These are phyloP conservation scores for Pythium brachiatum DNA, from an alignment of 352 stramenopile genomes.

Conservation along the genomic window DNA sequence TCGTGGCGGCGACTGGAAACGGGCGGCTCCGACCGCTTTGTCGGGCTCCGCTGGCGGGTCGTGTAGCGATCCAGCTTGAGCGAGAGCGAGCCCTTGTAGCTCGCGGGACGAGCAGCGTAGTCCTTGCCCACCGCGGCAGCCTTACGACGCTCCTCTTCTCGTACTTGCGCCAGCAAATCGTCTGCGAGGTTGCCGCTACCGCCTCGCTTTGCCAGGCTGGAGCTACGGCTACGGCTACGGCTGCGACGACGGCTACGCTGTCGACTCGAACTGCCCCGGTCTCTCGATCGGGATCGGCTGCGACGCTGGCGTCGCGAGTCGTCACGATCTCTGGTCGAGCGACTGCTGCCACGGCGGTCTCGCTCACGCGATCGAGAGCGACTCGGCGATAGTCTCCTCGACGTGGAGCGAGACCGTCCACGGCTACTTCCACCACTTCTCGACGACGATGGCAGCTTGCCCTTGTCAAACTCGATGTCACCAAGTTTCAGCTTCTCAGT, in stretches of 20 bases:
- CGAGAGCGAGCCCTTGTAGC: slow-evolving; percentile 92
- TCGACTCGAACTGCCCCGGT: slow-evolving; percentile 33
- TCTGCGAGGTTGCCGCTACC: slow-evolving; percentile 34
- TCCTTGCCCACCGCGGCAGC: slow-evolving; percentile 86
- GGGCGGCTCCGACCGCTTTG: slow-evolving; percentile 52
- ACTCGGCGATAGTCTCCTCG: slow-evolving; percentile 31
- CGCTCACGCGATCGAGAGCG: slow-evolving; percentile 6
- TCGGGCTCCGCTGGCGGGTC: slow-evolving; percentile 64
- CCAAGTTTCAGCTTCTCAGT: slow-evolving; percentile 92
- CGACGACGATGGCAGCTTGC: slow-evolving; percentile 33
- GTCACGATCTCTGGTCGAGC: slow-evolving; percentile 19
- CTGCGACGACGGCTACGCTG: slow-evolving; percentile 26
- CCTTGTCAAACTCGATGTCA: slow-evolving; percentile 89
- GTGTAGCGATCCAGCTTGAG: slow-evolving; percentile 90
- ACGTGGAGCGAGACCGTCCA: slow-evolving; percentile 39
- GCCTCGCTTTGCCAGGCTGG: neutral
- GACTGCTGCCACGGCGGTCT: slow-evolving; percentile 29
- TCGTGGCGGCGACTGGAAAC: neutral
- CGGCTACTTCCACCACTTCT: slow-evolving; percentile 28
- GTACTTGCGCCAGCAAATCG: slow-evolving; percentile 91
- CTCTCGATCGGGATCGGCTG: slow-evolving; percentile 31
- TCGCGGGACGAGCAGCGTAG: slow-evolving; percentile 87
- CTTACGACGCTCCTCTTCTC: slow-evolving; percentile 89
- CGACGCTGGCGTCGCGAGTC: slow-evolving; percentile 24
- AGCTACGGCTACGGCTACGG: slow-evolving; percentile 25